phyloP scores from a whole-genome alignment of 306 rosid species.

The Albizia julibrissin region DNA sequence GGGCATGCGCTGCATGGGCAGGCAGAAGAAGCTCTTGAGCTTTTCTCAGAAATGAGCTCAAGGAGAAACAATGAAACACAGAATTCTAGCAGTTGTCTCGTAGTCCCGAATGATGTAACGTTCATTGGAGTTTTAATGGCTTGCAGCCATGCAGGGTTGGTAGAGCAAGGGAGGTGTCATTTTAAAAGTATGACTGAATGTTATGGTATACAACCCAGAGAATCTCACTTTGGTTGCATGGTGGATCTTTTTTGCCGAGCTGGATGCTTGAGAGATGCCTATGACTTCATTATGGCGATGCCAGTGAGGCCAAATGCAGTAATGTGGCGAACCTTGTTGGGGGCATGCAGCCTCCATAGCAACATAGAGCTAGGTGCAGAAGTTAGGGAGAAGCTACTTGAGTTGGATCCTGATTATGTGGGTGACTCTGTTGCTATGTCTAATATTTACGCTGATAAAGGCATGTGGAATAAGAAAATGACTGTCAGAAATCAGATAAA shows the following conservation, averaged over 20 bases:
- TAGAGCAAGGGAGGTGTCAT: slow-evolving; percentile 61
- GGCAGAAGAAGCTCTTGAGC: slow-evolving; percentile 44
- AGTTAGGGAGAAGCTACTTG: slow-evolving; percentile 44
- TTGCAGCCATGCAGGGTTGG: slow-evolving; percentile 69
- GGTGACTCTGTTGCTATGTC: slow-evolving; percentile 67
- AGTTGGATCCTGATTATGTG: slow-evolving; percentile 51
- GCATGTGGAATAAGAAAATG: slow-evolving; percentile 61
- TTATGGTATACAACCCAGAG: slow-evolving; percentile 53
- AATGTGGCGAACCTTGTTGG: slow-evolving; percentile 60
- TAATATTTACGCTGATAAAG: slow-evolving; percentile 58
- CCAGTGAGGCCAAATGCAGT: slow-evolving; percentile 41
- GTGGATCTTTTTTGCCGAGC: slow-evolving; percentile 70
- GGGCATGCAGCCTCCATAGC: slow-evolving; percentile 58
- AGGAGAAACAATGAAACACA: slow-evolving; percentile 9
- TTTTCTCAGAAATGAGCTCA: slow-evolving; percentile 31
- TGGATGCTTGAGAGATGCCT: slow-evolving; percentile 51
- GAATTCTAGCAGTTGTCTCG: not conserved
- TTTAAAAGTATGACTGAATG: slow-evolving; percentile 58
- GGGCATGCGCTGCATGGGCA: slow-evolving; percentile 72
- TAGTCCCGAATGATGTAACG: slow-evolving; percentile 54
- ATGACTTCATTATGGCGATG: slow-evolving; percentile 53
- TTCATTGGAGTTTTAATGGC: slow-evolving; percentile 74
- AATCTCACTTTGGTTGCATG: slow-evolving; percentile 67
- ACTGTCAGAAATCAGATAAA: slow-evolving; percentile 46
- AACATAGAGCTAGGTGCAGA: slow-evolving; percentile 48